phyloP scores from a whole-genome alignment of 345 rosid genomes.

The Eucalyptus cloeziana region DNA sequence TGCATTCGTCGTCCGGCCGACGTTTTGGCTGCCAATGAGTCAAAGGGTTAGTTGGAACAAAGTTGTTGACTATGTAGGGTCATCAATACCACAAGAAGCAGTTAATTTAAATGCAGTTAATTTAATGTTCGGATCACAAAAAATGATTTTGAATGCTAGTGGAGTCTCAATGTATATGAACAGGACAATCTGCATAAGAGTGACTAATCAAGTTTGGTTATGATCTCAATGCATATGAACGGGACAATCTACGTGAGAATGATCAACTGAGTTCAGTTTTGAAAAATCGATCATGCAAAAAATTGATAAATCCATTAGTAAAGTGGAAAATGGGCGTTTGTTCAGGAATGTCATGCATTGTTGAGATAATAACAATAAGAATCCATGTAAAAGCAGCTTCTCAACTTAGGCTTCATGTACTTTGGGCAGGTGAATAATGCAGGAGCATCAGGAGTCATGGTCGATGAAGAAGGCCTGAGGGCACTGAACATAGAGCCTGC shows the following conservation, averaged over 20 bases:
- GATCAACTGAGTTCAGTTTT: background rate
- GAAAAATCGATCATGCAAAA: background rate
- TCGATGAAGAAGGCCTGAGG: conserved; percentile 21
- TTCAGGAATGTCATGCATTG: background rate
- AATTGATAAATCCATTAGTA: background rate
- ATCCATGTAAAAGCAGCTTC: background rate
- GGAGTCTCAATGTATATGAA: background rate
- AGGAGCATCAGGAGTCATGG: conserved; percentile 19
- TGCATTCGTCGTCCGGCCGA: background rate
- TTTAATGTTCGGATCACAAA: background rate
- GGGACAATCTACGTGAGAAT: background rate
- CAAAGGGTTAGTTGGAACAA: background rate
- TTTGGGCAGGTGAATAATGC: conserved; percentile 35
- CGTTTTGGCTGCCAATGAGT: background rate
- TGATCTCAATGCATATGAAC: background rate
- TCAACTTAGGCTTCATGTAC: background rate
- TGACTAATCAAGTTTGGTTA: background rate
- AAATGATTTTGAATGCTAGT: background rate
- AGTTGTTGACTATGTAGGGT: background rate
- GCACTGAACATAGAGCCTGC: conserved; percentile 28
- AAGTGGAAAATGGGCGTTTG: background rate
- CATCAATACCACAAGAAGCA: background rate
- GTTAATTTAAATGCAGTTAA: background rate
- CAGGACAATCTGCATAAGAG: rapidly evolving
- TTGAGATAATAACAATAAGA: background rate